Evolutionary conservation across 306 rosid species (phyloP).

Genomic region (Abrus pulchellus): DNA sequence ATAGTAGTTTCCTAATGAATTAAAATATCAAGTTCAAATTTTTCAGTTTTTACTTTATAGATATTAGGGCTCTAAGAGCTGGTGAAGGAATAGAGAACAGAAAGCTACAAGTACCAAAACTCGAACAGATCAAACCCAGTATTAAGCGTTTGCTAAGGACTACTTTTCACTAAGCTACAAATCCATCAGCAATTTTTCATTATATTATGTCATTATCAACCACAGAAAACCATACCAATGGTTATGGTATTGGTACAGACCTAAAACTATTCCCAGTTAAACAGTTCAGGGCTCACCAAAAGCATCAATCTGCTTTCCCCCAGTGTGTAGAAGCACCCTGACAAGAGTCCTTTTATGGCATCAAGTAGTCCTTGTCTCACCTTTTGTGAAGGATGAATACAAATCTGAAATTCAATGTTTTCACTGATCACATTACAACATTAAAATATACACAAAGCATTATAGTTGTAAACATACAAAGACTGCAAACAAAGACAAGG

Average conservation of each 20-base stretch:
- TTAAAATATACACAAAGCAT: constrained; percentile 9
- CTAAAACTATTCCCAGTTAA: constrained; percentile 37
- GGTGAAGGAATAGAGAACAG: neutral
- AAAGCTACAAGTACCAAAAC: neutral
- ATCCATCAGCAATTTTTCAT: constrained; percentile 25
- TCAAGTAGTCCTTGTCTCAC: constrained; percentile 89
- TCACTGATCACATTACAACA: constrained; percentile 38
- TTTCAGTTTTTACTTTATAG: too few species aligned
- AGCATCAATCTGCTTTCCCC: constrained; percentile 82
- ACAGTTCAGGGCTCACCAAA: constrained; percentile 79
- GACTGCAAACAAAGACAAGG: constrained; percentile 5
- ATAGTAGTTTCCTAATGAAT: too few species aligned
- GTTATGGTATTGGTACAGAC: constrained; percentile 41
- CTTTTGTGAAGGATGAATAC: constrained; percentile 81
- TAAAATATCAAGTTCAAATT: too few species aligned
- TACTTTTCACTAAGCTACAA: constrained; percentile 21
- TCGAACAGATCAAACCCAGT: constrained; percentile 4
- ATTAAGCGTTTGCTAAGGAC: constrained; percentile 33
- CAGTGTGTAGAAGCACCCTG: constrained; percentile 69
- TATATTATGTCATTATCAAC: constrained; percentile 16
- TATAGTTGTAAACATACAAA: constrained; percentile 36
- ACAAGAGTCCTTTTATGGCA: constrained; percentile 76
- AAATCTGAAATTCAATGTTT: constrained; percentile 70
- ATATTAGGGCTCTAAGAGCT: neutral
- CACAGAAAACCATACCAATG: constrained; percentile 35